Conservation (phyloP, 108 stramenopile species). For the Fragilaria radians region DNA sequence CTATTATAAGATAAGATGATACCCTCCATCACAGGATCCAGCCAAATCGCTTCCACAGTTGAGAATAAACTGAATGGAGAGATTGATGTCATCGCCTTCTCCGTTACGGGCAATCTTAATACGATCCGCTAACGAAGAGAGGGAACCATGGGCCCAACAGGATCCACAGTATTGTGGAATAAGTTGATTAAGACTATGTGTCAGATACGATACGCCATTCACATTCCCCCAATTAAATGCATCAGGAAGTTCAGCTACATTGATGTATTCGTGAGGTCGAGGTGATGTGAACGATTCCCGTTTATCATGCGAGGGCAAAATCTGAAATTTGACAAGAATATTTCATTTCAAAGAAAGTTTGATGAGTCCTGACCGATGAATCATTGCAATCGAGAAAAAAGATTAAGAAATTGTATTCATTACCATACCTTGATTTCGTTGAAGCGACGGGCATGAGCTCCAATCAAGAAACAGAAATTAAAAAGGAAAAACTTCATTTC, state of each 20-base stretch:
- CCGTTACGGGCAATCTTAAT: constrained; percentile 79
- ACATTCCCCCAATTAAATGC: constrained; percentile 76
- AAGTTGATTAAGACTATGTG: constrained; percentile 72
- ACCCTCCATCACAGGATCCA: constrained; percentile 90
- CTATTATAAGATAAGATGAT: no score
- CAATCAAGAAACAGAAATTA: no score
- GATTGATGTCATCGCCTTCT: constrained; percentile 58
- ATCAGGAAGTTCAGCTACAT: constrained; percentile 52
- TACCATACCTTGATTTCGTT: constrained; percentile 11
- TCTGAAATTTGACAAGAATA: not conserved
- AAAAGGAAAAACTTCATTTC: no score
- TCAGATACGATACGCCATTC: constrained; percentile 65
- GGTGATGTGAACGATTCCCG: constrained; percentile 22
- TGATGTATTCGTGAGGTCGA: constrained; percentile 71
- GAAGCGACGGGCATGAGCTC: not conserved
- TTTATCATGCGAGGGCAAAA: constrained; percentile 16
- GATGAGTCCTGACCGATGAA: no score
- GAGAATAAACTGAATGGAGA: constrained; percentile 72
- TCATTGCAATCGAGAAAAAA: no score
- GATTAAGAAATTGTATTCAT: no score
- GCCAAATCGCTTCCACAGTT: constrained; percentile 75
- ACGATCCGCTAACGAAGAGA: constrained; percentile 78
- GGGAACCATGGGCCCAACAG: constrained; percentile 93
- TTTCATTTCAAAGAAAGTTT: no score
- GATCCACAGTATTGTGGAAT: constrained; percentile 71